phyloP scores from a whole-genome alignment of 495 filamentous ascomycete genomes.

The Saxophila tyrrhenica region DNA sequence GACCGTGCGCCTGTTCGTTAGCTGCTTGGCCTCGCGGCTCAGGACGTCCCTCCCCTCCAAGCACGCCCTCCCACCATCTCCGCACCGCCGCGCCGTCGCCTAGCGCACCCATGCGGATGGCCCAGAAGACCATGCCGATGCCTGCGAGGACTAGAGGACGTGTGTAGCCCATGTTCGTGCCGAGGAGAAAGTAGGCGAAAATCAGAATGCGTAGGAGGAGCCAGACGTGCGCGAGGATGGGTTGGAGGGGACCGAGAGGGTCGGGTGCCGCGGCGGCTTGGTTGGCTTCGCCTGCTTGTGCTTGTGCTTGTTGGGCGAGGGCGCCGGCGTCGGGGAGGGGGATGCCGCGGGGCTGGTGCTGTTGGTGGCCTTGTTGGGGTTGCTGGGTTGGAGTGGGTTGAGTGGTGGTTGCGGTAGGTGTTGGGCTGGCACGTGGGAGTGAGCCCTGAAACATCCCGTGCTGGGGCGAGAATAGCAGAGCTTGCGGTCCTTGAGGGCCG shows the following conservation, averaged over 20 bases:
- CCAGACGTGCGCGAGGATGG: conserved; percentile 48
- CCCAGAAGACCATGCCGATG: conserved; percentile 46
- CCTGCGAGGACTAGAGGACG: conserved; percentile 54
- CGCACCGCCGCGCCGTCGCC: conserved; percentile 25
- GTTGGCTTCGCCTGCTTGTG: not conserved
- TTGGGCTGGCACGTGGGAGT: conserved; percentile 10
- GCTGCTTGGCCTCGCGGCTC: not conserved
- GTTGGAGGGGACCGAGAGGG: conserved; percentile 17
- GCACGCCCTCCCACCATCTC: conserved; percentile 19
- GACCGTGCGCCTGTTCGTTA: not conserved
- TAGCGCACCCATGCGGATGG: conserved; percentile 54
- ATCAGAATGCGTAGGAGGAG: conserved; percentile 62
- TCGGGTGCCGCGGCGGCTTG: not conserved
- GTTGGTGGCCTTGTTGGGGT: conserved; percentile 2
- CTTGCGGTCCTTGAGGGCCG: conserved; percentile 22
- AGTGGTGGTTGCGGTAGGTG: conserved; percentile 11
- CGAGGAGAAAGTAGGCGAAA: conserved; percentile 68
- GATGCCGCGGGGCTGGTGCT: not conserved
- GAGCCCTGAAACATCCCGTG: conserved; percentile 18
- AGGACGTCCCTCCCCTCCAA: conserved; percentile 7
- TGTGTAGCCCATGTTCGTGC: conserved; percentile 50
- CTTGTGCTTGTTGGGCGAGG: not conserved
- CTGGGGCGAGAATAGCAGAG: conserved; percentile 21
- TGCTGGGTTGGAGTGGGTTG: not conserved
- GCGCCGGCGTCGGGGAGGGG: not conserved